Percentiles rank a stretch among this genome's conserved stretches.
Evolutionary conservation across 306 rosid species (phyloP).

Genomic region (Nissolia schottii): DNA sequence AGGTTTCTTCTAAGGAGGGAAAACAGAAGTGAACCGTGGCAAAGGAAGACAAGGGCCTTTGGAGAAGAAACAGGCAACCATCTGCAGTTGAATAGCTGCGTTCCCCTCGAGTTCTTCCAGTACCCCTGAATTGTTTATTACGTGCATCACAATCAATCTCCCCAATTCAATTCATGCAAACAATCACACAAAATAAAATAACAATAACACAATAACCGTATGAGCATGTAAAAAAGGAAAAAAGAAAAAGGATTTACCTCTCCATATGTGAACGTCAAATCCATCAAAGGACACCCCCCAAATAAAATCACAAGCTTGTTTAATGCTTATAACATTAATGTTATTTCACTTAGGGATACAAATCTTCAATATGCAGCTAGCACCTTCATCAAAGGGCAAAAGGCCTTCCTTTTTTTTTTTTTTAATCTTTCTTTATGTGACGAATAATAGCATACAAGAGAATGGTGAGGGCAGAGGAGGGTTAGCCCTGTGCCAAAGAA

Average conservation of each 20-base stretch:
- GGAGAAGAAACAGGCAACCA: conserved; percentile 77
- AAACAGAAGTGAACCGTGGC: conserved; percentile 56
- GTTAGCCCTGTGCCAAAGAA: not conserved
- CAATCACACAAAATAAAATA: not conserved
- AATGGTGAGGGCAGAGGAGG: not conserved
- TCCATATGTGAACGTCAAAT: conserved; percentile 37
- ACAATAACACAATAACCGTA: not conserved
- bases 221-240: not conserved
- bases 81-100: conserved; percentile 66
- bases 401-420: no score
- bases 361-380: not conserved
- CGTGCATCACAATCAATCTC: not conserved
- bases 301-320: not conserved
- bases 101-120: conserved; percentile 61
- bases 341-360: not conserved
- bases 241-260: conserved; percentile 31
- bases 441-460: not conserved
- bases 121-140: conserved; percentile 50
- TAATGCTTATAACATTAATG: not conserved
- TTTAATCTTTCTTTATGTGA: no score
- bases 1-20: not conserved
- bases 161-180: not conserved
- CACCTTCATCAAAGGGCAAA: not conserved
- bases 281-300: not conserved
- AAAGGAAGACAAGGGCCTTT: conserved; percentile 73